Evolutionary conservation across 2,329 filamentous ascomycete species (phyloP), one percentile per base, ranked within the genome.

Genomic region (Teratosphaeria destructans): DNA sequence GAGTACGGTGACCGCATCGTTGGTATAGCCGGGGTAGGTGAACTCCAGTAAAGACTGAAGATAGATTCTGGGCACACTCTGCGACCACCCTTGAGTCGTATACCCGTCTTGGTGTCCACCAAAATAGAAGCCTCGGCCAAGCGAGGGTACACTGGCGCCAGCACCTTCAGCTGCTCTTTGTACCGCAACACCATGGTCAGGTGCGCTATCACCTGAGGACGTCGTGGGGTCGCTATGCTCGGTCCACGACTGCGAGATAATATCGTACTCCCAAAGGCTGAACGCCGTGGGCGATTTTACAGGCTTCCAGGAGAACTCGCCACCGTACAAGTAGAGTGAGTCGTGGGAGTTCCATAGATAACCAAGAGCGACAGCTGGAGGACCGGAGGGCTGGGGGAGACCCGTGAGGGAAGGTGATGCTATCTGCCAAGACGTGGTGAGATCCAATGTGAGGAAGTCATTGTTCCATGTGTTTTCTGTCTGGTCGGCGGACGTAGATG

Each of bases 61-160:
- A 69, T 91, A 92, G 0, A 90, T 77, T 5, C 87, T 78, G 0
- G 77, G 73, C 26, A 83, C 78, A 57, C 83, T 79, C 56, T 82
- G 81, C n/a, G 84, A 85, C 88, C 88, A 91, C 12, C 84, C 87
- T 63, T 78, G 71, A 1, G 82, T 84, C 0, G 81, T 85, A 61
- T 82, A 81, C 29, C 76, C 78, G 70, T 92, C 88, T 5, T 89
- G 75, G 71, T 91, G 88, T 0, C 88, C 88, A 29, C 87, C 88
- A 72, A 92, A 92, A 71, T 90, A 92, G 78, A 85, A 92, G 35
- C 86, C 89, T 54, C 86, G 74, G 0, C 87, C 87, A 0, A 90
- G 74, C 58, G 85, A 82, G 0, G 86, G 83, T 0, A 91, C 83
- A 32, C 84, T 87, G 14, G 89, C 73, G 0, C 87, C 87, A 11